Evolutionary conservation across 2,329 filamentous ascomycete genomes (phyloP), one percentile per base, ranked within the genome.

Genomic region (Chaetomiaceae sp.): DNA sequence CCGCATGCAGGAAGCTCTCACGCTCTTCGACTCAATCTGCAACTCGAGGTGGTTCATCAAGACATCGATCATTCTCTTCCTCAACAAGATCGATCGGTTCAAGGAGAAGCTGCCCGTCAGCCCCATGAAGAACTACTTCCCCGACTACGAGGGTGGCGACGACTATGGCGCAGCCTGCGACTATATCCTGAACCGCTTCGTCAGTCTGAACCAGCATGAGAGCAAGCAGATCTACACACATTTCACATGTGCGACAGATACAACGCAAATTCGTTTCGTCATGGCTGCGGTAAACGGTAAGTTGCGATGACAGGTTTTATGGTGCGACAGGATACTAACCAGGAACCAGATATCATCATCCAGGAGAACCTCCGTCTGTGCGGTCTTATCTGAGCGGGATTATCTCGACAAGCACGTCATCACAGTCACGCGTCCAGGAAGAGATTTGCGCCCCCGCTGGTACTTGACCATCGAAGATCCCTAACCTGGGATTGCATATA

Each of bases 201-300:
- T 97, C 66, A 94, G 89, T 69, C 78, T 99, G 69, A 99, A 99
- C 77, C 94, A 97, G 75, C 92, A 96, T 71, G 94, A 97, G 78
- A 96, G 90, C 51, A 99, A 99, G 80, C 94, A 99, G 73, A 97
- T 99, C 71, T 99, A 99, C 80, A 99, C 94, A 55, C 94, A 97
- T 74, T 99, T 99, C 75, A 99, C 94, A 46, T 97, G 94, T 71
- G 94, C 94, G 57, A 99, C 94, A 44, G 94, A 99, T 70, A 99
- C 94, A 29, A 96, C 94, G 66, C 94, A 99, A 73, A 99, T 99
- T 66, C 86, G 94, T 68, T 97, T 99, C 79, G 94, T 99, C 74
- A 99, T 99, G 94, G 91, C 92, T 58, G 94, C 94, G 63, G 94
- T 99, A 68, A 99, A 99, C 75, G 91, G 91, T 96, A 80, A 67